Evolutionary conservation across 2,329 filamentous ascomycete genomes (phyloP), one percentile per base, ranked within the genome.

Genomic region (Colletotrichum orchidophilum): DNA sequence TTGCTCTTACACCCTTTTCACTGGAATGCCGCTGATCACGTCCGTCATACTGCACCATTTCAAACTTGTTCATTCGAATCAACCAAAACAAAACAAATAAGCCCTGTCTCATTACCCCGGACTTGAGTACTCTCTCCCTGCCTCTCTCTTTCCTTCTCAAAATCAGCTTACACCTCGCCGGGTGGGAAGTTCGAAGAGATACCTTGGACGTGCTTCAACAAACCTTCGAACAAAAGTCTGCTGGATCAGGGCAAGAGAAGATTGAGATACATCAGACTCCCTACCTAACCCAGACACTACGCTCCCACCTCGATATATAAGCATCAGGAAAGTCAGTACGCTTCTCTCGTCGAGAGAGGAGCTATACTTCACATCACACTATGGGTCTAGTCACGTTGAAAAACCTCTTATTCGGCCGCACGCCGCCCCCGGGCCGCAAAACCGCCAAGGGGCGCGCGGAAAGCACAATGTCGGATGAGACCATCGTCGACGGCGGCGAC

Each of bases 371-470:
- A 46, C 24, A 39, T 50, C 7, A 52, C 49, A 57, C 15, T 21
- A 75, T 75, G 74, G 73, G 72, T 46, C 54, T 75, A 15, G 72
- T 74, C 15, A 64, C 69, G 15, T 42, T 75, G 57, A 75, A 75
- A 50, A 74, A 65, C 24, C 53, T 71, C 49, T 29, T 75, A 61
- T 71, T 74, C 31, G 73, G 73, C 13, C 63, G 71, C 31, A 58
- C 58, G 15, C 73, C 27, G 15, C 58, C 49, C 46, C 63, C 52
- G 50, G 50, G 53, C 39, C 27, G 49, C 53, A 70, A 63, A 31
- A 26, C 42, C 18, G 35, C 29, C 52, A 53, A 57, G 55, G 63
- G 57, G 24, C 58, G 53, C 31, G 62, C 66, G 6, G 60, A 64
- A 27, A 72, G 69, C 64, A 73, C 73, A 11, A 66, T 68, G 59